Evolutionary conservation across 164 flowering plant genomes (phyloP).

Genomic region (Taxillus chinensis): DNA sequence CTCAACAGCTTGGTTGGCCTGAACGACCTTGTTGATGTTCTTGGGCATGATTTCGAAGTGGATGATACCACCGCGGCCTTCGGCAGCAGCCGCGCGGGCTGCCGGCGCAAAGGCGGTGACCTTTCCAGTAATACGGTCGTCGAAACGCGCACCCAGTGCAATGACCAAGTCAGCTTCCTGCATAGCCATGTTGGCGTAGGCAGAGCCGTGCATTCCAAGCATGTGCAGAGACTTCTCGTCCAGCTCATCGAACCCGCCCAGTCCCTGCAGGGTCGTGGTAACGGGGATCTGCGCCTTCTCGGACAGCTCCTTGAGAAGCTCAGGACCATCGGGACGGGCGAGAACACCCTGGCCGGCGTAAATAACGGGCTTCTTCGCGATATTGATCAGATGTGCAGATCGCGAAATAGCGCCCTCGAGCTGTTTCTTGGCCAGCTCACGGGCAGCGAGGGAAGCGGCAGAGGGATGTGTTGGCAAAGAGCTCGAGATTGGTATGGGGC

Average conservation of each 20-base stretch:
- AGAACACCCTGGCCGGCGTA: conserved; percentile 61
- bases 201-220: conserved; percentile 83
- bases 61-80: conserved; percentile 53
- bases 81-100: no score
- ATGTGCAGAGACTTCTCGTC: conserved; percentile 45
- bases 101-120: conserved; percentile 64
- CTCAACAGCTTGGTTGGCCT: conserved; percentile 54
- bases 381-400: no score
- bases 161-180: conserved; percentile 48
- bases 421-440: neutral
- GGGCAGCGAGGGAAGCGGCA: neutral
- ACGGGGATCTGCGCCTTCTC: conserved; percentile 60
- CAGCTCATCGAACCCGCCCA: conserved; percentile 31
- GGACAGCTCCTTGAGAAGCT: conserved; percentile 40
- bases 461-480: neutral
- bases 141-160: conserved; percentile 66
- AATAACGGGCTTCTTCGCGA: conserved; percentile 2
- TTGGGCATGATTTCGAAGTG: conserved; percentile 64
- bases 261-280: conserved; percentile 65
- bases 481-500: neutral
- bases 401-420: neutral
- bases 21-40: conserved; percentile 69
- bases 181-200: conserved; percentile 61
- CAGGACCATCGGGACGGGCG: conserved; percentile 49
- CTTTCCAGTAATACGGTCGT: conserved; percentile 67